A percentile compares a stretch with the other conserved stretches of the same genome.
Evolutionary conservation across 176 grass and related monocot genomes (phyloP).

Genomic region (Triticum timopheevii): DNA sequence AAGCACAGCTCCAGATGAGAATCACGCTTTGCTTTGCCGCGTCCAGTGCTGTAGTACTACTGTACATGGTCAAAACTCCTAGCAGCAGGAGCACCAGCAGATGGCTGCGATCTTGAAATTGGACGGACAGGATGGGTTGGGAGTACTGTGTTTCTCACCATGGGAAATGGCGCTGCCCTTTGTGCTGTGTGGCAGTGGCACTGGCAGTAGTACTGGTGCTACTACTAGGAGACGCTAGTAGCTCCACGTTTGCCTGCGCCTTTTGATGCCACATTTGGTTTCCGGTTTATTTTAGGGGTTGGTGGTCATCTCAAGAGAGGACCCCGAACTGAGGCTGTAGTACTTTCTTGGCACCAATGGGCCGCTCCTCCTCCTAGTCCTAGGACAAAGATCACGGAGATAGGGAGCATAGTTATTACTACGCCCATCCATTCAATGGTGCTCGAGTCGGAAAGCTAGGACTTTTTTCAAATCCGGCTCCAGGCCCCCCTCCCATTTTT

Average conservation of each 20-base stretch:
- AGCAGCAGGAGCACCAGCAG: background rate
- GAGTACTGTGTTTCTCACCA: slow-evolving; percentile 19
- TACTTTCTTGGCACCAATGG: slow-evolving; percentile 52
- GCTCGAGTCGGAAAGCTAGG: slow-evolving; percentile 26
- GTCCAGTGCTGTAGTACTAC: background rate
- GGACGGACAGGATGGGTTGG: slow-evolving; percentile 39
- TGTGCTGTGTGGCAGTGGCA: background rate
- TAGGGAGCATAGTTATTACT: slow-evolving; percentile 16
- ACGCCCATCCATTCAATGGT: slow-evolving; percentile 44
- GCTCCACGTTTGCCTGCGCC: slow-evolving; percentile 35
- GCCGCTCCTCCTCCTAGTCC: slow-evolving; percentile 25
- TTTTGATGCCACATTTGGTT: slow-evolving; percentile 56
- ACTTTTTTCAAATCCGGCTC: slow-evolving; percentile 43
- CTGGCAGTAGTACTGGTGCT: background rate
- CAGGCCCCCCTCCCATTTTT: slow-evolving; percentile 8
- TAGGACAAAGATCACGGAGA: slow-evolving; percentile 38
- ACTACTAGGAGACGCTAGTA: background rate
- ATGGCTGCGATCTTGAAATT: slow-evolving; percentile 7
- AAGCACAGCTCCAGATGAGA: slow-evolving; percentile 41
- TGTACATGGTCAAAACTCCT: background rate
- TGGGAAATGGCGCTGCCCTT: slow-evolving; percentile 58
- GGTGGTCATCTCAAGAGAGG: slow-evolving; percentile 37
- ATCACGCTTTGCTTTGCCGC: slow-evolving; percentile 6
- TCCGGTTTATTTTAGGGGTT: slow-evolving; percentile 25
- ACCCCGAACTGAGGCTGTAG: slow-evolving; percentile 39